A percentile compares a stretch with the other conserved stretches of the same genome.
Evolutionary conservation across 116 monocot genomes (phyloP).

Genomic region (Trichopus zeylanicus): DNA sequence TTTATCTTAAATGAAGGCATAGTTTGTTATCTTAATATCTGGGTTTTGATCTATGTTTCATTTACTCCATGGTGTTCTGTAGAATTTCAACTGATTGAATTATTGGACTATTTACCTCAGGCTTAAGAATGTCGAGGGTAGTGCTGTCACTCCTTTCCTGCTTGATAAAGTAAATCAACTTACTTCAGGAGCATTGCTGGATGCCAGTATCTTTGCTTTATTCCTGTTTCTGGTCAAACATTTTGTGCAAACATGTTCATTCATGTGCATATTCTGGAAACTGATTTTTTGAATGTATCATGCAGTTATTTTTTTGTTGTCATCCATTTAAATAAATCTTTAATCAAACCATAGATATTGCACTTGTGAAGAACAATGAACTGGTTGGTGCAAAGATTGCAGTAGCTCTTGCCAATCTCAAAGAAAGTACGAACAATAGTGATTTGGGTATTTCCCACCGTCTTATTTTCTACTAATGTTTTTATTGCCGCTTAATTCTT

Average conservation of each 20-base stretch:
- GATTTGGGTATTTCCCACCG: no score
- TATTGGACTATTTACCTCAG: conserved; percentile 28
- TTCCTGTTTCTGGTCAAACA: not conserved
- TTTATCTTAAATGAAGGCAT: no score
- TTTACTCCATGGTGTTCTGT: not conserved
- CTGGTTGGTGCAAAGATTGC: conserved; percentile 78
- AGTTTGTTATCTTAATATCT: not conserved
- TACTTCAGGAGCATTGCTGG: conserved; percentile 78
- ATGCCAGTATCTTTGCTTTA: conserved; percentile 78
- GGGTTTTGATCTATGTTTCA: not conserved
- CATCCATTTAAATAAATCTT: not conserved
- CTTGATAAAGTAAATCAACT: conserved; percentile 84
- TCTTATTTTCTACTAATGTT: not conserved
- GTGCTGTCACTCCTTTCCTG: conserved; percentile 78
- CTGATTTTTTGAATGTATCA: not conserved
- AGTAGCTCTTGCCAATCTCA: conserved; percentile 57
- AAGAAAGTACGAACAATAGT: not conserved
- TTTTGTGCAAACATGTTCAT: not conserved
- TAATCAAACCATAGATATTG: conserved; percentile 58
- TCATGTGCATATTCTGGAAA: no score
- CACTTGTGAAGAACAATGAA: conserved; percentile 96
- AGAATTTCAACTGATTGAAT: not conserved
- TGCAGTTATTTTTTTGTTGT: conserved; percentile 2
- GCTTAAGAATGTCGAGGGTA: conserved; percentile 53
- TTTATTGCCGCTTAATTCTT: not conserved